Conservation (phyloP, 2,329 filamentous ascomycete species). For the Alternaria sp. region DNA sequence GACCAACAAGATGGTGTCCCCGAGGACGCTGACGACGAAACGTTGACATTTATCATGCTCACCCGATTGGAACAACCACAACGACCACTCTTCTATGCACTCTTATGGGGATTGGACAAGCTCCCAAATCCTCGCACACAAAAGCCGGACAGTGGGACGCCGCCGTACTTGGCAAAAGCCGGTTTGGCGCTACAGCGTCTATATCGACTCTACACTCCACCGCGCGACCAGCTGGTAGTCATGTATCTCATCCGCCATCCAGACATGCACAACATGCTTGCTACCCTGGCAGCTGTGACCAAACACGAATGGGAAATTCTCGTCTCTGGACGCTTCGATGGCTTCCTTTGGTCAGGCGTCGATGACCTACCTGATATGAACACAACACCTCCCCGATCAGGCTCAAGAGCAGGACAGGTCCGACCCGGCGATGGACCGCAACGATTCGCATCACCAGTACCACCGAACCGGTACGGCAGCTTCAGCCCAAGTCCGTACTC, state of each 20-base stretch:
- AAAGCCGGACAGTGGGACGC: constrained; percentile 68
- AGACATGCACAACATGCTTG: constrained; percentile 81
- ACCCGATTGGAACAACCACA: constrained; percentile 81
- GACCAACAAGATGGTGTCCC: constrained; percentile 80
- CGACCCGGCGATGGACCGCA: constrained; percentile 47
- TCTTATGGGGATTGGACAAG: constrained; percentile 68
- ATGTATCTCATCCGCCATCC: constrained; percentile 86
- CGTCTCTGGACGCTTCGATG: constrained; percentile 91
- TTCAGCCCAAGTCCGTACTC: constrained; percentile 36
- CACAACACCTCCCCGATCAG: constrained; percentile 27
- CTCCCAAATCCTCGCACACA: constrained; percentile 67
- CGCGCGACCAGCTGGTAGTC: constrained; percentile 84
- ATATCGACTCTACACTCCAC: constrained; percentile 75
- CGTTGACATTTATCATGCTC: constrained; percentile 88
- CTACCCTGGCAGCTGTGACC: constrained; percentile 86
- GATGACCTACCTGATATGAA: constrained; percentile 60
- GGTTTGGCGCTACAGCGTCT: constrained; percentile 82
- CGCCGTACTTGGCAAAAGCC: constrained; percentile 76
- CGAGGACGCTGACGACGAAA: constrained; percentile 92
- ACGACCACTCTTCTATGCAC: constrained; percentile 79
- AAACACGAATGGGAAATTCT: constrained; percentile 96
- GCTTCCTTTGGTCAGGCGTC: constrained; percentile 92
- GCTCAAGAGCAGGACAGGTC: constrained; percentile 51
- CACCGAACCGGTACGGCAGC: constrained; percentile 56
- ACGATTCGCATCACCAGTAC: constrained; percentile 56